Conservation (phyloP, 345 rosid species). For the Corymbia maculata region DNA sequence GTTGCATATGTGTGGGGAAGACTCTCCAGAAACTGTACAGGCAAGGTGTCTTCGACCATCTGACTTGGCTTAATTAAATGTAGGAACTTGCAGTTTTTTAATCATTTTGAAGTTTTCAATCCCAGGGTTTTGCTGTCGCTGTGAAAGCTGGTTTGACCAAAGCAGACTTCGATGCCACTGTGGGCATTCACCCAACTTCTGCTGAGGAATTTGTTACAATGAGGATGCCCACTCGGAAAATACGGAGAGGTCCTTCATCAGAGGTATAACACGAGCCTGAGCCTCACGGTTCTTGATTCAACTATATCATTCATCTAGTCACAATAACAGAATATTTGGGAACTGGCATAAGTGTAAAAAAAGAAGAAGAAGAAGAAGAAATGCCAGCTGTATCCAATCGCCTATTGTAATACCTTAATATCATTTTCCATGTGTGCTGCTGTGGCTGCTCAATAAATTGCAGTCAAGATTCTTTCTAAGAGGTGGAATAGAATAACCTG, state of each 20-base stretch:
- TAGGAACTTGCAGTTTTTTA: not conserved
- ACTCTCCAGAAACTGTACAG: conserved; percentile 86
- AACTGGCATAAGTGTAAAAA: not conserved
- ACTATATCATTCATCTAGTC: not conserved
- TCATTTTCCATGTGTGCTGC: not conserved
- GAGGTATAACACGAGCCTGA: conserved; percentile 34
- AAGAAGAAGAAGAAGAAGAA: not conserved
- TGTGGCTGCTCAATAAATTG: not conserved
- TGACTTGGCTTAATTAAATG: not conserved
- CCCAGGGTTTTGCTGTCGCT: conserved; percentile 92
- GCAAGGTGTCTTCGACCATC: conserved; percentile 5
- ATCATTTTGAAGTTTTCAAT: not conserved
- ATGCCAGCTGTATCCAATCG: not conserved
- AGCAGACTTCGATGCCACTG: conserved; percentile 78
- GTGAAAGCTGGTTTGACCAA: conserved; percentile 90
- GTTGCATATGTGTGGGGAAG: conserved; percentile 91
- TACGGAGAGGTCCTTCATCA: conserved; percentile 39
- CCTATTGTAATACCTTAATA: not conserved
- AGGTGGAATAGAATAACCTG: too few species aligned
- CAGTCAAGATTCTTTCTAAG: too few species aligned
- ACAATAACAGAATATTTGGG: not conserved
- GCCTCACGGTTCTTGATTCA: not conserved
- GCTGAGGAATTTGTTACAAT: conserved; percentile 91
- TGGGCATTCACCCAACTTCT: conserved; percentile 88
- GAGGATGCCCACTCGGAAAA: conserved; percentile 77